phyloP scores from a whole-genome alignment of 345 rosid species.

The Eucalyptus grandis region DNA sequence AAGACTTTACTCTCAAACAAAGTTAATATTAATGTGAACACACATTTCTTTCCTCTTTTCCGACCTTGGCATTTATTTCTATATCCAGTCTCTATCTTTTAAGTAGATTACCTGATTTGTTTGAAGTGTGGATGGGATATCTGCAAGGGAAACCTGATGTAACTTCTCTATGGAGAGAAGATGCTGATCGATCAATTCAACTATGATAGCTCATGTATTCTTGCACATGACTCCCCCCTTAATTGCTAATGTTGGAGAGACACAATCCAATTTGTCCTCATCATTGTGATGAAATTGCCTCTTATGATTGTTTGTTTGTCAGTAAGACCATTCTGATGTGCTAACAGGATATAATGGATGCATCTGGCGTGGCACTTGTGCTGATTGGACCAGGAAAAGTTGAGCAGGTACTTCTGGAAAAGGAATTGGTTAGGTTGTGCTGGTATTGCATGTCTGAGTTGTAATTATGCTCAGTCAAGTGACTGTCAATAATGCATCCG shows the following conservation, averaged over 20 bases:
- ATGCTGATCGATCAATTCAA: not conserved
- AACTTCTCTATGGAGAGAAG: not conserved
- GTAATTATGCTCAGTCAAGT: not conserved
- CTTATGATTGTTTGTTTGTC: not conserved
- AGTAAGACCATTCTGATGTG: not conserved
- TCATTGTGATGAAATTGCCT: not conserved
- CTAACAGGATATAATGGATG: constrained; percentile 69
- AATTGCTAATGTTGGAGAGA: not conserved
- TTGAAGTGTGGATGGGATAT: not conserved
- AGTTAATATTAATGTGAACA: not conserved
- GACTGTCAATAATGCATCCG: not conserved
- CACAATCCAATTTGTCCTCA: not conserved
- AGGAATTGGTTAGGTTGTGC: not conserved
- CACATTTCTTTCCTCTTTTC: not conserved
- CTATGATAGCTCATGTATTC: not conserved
- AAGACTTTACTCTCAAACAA: not conserved
- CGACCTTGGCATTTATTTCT: not conserved
- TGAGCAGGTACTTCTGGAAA: constrained; percentile 45
- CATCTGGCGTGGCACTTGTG: constrained; percentile 66
- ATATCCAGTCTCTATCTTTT: not conserved
- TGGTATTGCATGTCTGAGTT: not conserved
- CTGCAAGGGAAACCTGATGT: not conserved
- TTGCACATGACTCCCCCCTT: not conserved
- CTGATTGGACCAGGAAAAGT: constrained; percentile 81
- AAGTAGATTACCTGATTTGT: not conserved